Evolutionary conservation across 2,329 filamentous ascomycete genomes (phyloP), one percentile per base, ranked within the genome.

Genomic region (Fusarium citri): DNA sequence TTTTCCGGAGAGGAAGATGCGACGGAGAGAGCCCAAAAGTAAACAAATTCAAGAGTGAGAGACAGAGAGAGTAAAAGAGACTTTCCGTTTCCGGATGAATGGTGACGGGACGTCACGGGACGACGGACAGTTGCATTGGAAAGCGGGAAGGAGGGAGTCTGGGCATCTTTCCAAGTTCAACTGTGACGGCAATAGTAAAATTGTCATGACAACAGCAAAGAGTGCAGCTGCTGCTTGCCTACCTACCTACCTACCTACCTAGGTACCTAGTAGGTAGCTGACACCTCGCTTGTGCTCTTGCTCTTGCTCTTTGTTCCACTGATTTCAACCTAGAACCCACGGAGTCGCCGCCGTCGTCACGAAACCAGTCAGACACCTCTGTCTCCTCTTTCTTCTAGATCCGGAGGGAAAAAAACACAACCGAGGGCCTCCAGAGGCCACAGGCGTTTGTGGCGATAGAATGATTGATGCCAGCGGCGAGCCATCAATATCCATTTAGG

Each of bases 101-200:
- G 50, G 61, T 43, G 47, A 64, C 58, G 48, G 68, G 51, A 61
- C 66, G 59, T 68, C 69, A 61, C 71, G 62, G 61, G 49, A 59
- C 61, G 45, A 55, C 50, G 59, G 56, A 43, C 56, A 41, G 42
- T 50, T 42, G 37, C 49, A 63, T 61, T 37, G 41, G 46, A n/a
- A 37, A 41, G 28, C 28, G 20, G 55, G 55, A 66, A 66, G 54
- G 47, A 58, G 34, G 25, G 30, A 54, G 18, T 15, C 42, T n/a
- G 11, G 16, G n/a, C 23, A 56, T 34, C 22, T 18, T 26, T 16
- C 23, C 51, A 55, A 41, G 30, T 31, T 18, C 45, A 46, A 48
- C n/a, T 20, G 20, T 14, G 43, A 45, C 37, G 26, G 12, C 34
- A 65, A 42, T 55, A 41, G 20, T 51, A 47, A 42, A 37, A 54